Conservation (phyloP, 192 early-diverging fungal species). For the Lobosporangium transversale region DNA sequence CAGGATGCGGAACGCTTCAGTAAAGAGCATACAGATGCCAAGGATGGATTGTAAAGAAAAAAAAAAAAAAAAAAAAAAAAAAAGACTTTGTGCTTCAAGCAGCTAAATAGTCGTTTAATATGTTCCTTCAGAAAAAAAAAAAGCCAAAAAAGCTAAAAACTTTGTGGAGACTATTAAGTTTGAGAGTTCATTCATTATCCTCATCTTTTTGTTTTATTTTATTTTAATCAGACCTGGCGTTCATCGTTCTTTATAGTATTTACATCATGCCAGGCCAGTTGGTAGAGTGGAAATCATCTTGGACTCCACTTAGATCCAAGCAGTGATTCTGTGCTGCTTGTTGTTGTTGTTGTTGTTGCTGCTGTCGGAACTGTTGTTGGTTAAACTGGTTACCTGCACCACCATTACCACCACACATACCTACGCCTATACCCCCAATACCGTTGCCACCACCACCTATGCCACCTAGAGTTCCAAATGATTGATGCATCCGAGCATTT, state of each 20-base stretch:
- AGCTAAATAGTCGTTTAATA: too few species aligned
- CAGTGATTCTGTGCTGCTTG: slow-evolving; percentile 12
- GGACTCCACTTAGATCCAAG: slow-evolving; percentile 30
- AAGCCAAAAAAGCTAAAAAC: too few species aligned
- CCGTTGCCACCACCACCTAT: too few species aligned
- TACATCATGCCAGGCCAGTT: slow-evolving; percentile 45
- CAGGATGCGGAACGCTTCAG: slow-evolving; percentile 56
- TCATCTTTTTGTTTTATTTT: background rate
- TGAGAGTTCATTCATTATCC: too few species aligned
- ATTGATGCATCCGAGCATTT: slow-evolving; percentile 11
- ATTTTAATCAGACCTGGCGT: background rate
- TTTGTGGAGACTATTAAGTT: too few species aligned
- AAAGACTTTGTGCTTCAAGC: too few species aligned
- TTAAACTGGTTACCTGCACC: slow-evolving; percentile 11
- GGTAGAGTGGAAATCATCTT: slow-evolving; percentile 27
- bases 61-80: background rate
- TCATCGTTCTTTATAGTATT: background rate
- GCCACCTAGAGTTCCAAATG: background rate
- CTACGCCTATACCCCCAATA: too few species aligned
- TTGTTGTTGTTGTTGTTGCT: slow-evolving; percentile 29
- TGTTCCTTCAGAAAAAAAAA: too few species aligned
- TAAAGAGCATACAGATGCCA: slow-evolving; percentile 38
- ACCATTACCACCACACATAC: background rate
- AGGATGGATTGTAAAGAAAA: slow-evolving; percentile 35
- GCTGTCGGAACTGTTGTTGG: slow-evolving; percentile 17